Evolutionary conservation across 192 early-diverging fungal genomes (phyloP).

Genomic region (Paraglomus occultum): DNA sequence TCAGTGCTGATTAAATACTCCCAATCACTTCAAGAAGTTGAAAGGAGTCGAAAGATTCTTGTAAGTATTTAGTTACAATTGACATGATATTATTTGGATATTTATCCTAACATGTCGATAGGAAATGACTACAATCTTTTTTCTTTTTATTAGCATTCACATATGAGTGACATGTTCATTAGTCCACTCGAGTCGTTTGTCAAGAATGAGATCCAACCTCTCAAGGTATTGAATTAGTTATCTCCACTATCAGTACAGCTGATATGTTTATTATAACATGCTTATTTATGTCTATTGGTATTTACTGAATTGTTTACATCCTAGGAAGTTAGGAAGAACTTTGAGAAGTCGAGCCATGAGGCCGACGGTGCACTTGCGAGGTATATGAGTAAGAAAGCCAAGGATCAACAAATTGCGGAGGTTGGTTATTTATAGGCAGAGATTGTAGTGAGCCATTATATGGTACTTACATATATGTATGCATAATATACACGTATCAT

Average conservation of each 20-base stretch:
- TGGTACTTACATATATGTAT: background rate
- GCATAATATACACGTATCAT: background rate
- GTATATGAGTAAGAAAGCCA: conserved; percentile 61
- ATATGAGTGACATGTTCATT: conserved; percentile 68
- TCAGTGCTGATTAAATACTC: conserved; percentile 53
- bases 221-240: conserved; percentile 43
- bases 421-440: conserved; percentile 31
- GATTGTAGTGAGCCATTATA: conserved; percentile 15
- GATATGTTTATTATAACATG: background rate
- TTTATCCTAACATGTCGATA: no score
- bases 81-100: no score
- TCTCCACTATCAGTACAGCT: background rate
- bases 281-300: background rate
- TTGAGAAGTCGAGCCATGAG: conserved; percentile 62
- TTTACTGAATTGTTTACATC: background rate
- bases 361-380: conserved; percentile 54
- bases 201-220: conserved; percentile 49
- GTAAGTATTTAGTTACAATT: conserved; percentile 31
- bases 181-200: conserved; percentile 65
- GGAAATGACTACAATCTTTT: background rate
- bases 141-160: conserved; percentile 47
- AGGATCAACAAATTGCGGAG: conserved; percentile 57
- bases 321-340: conserved; percentile 58
- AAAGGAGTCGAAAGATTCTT: conserved; percentile 51
- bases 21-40: conserved; percentile 54